A percentile compares a stretch with the other conserved stretches of the same genome.
These are phyloP conservation scores for Osmanthus fragrans DNA, from an alignment of 257 asterid species.

Conservation along the genomic window DNA sequence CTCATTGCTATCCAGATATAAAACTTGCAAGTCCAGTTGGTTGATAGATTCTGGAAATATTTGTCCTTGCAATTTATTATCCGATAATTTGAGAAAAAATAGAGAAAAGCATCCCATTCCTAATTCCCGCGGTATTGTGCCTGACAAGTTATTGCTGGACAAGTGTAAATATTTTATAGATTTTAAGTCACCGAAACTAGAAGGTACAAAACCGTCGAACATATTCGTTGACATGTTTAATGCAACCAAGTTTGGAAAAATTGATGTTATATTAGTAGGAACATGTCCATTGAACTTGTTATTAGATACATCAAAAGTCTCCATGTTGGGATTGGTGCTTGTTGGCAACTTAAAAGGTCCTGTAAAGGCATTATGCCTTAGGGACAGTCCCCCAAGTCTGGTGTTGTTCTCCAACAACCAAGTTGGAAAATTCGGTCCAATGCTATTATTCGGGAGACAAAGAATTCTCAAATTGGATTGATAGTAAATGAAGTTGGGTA, in stretches of 20 bases:
- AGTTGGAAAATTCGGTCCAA: not conserved
- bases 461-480: not conserved
- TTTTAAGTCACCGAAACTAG: constrained; percentile 12
- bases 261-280: constrained; percentile 2
- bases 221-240: not conserved
- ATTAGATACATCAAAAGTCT: not conserved
- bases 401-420: not conserved
- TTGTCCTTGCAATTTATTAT: constrained; percentile 6
- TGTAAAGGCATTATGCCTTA: too few species aligned
- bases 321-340: not conserved
- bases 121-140: constrained; percentile 19
- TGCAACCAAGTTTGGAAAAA: not conserved
- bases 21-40: not conserved
- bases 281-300: constrained; percentile 2
- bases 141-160: constrained; percentile 20
- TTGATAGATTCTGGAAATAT: not conserved
- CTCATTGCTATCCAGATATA: constrained; percentile 24
- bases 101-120: not conserved
- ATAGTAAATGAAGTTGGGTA: too few species aligned
- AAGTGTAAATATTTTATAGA: constrained; percentile 10
- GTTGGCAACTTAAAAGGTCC: not conserved
- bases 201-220: constrained; percentile 20
- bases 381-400: not conserved
- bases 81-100: not conserved
- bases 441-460: not conserved